Evolutionary conservation across 2,329 filamentous ascomycete species (phyloP), one percentile per base, ranked within the genome.

Genomic region (Aspergillus sp.): DNA sequence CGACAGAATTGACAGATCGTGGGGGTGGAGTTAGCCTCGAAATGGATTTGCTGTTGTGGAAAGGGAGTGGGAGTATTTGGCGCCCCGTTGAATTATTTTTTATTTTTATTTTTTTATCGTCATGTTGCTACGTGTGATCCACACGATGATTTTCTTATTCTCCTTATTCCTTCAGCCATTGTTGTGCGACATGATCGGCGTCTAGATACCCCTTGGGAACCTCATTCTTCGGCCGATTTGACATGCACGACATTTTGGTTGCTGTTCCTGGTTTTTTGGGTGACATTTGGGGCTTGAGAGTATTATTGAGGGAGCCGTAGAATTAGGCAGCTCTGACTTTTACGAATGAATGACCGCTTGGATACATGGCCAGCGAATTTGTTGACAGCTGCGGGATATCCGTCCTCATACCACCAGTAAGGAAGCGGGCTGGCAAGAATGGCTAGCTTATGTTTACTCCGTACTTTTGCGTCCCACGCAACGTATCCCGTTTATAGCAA

Each of bases 1-100:
- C 26, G 50, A 42, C 41, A 26, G 30, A 53, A 38, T 45, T 45
- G 50, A 53, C 41, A 44, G 41, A 38, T 45, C 26, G 39, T 36
- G 48, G 41, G 26, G 39, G 50, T 45, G 41, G 41, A 24, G 17
- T 53, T 20, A 15, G 26, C 36, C 22, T 53, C 17, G 41, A 20
- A 13, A 9, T 53, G 30, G 41, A 44, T 53, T 53, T 45, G 26
- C 26, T 24, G 44, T 39, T 53, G 5, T 26, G 20, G 13, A 26
- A 20, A 13, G 20, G 13, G 17, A 20, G 6, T 5, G 17, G 41
- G 20, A 30, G 26, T 30, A 30, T 11, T 43, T 24, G 45, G 45
- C 45, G 45, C 20, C 30, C 17, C 20, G 45, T 52, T 44, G 5
- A 24, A n/a, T n/a, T n/a, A n/a, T n/a, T n/a, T n/a, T n/a, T n/a